A percentile compares a stretch with the other conserved stretches of the same genome.
Conservation (phyloP, 2,329 filamentous ascomycete species). For the Microcera coccophila region DNA sequence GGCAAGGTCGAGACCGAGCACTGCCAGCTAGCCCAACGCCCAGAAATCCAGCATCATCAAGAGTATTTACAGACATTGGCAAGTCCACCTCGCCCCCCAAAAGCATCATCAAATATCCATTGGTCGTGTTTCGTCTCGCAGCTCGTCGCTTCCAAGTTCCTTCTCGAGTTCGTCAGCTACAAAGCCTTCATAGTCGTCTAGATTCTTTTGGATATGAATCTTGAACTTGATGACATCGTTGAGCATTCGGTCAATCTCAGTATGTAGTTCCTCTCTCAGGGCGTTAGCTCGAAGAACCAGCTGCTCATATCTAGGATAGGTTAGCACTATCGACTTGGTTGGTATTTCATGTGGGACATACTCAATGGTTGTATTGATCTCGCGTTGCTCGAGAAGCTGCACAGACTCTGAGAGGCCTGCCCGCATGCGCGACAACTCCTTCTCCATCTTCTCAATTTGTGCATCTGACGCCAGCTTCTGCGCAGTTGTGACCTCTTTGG, state of each 20-base stretch:
- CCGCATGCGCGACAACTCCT: conserved; percentile 92
- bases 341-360: conserved; percentile 43
- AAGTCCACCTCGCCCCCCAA: not conserved
- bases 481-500: conserved; percentile 78
- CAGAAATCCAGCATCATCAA: conserved; percentile 15
- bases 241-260: conserved; percentile 90
- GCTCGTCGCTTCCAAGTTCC: conserved; percentile 65
- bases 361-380: conserved; percentile 97
- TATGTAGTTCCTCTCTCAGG: conserved; percentile 94
- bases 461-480: conserved; percentile 86
- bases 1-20: conserved; percentile 11
- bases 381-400: conserved; percentile 86
- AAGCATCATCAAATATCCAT: conserved; percentile 40
- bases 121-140: conserved; percentile 49
- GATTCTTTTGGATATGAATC: conserved; percentile 85
- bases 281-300: conserved; percentile 78
- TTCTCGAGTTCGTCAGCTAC: conserved; percentile 90
- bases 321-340: not conserved
- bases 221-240: conserved; percentile 99
- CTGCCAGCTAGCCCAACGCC: conserved; percentile 12
- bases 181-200: conserved; percentile 93
- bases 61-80: not conserved
- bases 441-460: conserved; percentile 98
- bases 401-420: conserved; percentile 78
- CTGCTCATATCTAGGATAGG: conserved; percentile 70